Evolutionary conservation across 495 filamentous ascomycete species (phyloP).

Genomic region (Patellaria atrata): DNA sequence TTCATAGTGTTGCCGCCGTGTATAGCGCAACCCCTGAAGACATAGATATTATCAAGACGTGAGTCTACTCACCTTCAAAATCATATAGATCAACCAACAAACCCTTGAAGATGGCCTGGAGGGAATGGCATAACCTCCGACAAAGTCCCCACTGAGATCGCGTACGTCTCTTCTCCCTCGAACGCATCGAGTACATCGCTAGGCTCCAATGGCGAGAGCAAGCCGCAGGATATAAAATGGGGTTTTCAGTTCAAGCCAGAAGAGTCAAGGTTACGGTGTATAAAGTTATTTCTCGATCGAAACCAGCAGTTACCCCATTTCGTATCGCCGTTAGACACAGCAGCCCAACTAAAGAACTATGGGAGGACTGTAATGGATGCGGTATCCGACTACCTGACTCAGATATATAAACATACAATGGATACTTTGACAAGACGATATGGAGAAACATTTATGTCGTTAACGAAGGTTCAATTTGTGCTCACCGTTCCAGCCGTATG

Average conservation of each 20-base stretch:
- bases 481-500: slow-evolving; percentile 57
- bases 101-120: slow-evolving; percentile 43
- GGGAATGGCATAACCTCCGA: slow-evolving; percentile 41
- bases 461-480: slow-evolving; percentile 31
- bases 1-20: slow-evolving; percentile 50
- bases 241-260: slow-evolving; percentile 66
- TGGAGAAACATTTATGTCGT: slow-evolving; percentile 30
- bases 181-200: slow-evolving; percentile 21
- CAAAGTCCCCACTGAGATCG: slow-evolving; percentile 32
- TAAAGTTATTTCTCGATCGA: slow-evolving; percentile 67
- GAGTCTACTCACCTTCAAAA: not conserved
- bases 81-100: not conserved
- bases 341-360: slow-evolving; percentile 50
- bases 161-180: slow-evolving; percentile 17
- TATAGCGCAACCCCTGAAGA: slow-evolving; percentile 65
- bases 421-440: slow-evolving; percentile 47
- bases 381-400: slow-evolving; percentile 33
- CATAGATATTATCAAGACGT: slow-evolving; percentile 63
- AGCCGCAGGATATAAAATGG: slow-evolving; percentile 40
- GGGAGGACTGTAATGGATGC: slow-evolving; percentile 33
- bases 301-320: slow-evolving; percentile 65
- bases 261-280: slow-evolving; percentile 57
- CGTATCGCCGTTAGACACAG: slow-evolving; percentile 59
- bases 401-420: slow-evolving; percentile 60
- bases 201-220: slow-evolving; percentile 2